Conservation (phyloP, 257 asterid genomes). For the Primulina tabacum region DNA sequence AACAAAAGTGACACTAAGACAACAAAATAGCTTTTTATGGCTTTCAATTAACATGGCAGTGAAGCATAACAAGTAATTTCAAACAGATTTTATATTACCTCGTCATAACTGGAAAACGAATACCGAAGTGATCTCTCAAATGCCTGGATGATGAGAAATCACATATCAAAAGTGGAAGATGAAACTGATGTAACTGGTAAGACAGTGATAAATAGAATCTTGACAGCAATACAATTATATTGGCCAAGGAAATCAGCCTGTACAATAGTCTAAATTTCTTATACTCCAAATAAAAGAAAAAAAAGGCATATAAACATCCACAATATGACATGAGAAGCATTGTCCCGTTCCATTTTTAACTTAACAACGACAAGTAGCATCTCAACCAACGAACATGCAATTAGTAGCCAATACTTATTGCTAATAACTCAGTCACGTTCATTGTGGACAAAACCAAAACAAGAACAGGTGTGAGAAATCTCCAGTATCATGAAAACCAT, state of each 20-base stretch:
- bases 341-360: not conserved
- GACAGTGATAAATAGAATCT: not conserved
- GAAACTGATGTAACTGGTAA: slow-evolving; percentile 4
- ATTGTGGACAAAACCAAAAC: not conserved
- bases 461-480: too few species aligned
- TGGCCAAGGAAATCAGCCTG: slow-evolving; percentile 9
- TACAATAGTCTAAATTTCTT: slow-evolving; percentile 15
- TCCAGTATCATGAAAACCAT: too few species aligned
- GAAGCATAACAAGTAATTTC: slow-evolving; percentile 13
- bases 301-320: slow-evolving; percentile 1
- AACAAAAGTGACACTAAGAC: too few species aligned
- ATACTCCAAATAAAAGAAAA: slow-evolving; percentile 15
- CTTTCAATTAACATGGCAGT: slow-evolving; percentile 11
- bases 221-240: slow-evolving; percentile 10
- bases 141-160: slow-evolving; percentile 50
- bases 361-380: slow-evolving; percentile 15
- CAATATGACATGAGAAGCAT: not conserved
- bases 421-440: not conserved
- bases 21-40: not conserved
- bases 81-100: slow-evolving; percentile 43
- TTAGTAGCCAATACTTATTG: not conserved
- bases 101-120: slow-evolving; percentile 74
- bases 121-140: slow-evolving; percentile 78
- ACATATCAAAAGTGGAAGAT: slow-evolving; percentile 14
- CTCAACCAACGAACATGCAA: not conserved